Evolutionary conservation across 257 asterid genomes (phyloP).

Genomic region (Solanum virginianum): DNA sequence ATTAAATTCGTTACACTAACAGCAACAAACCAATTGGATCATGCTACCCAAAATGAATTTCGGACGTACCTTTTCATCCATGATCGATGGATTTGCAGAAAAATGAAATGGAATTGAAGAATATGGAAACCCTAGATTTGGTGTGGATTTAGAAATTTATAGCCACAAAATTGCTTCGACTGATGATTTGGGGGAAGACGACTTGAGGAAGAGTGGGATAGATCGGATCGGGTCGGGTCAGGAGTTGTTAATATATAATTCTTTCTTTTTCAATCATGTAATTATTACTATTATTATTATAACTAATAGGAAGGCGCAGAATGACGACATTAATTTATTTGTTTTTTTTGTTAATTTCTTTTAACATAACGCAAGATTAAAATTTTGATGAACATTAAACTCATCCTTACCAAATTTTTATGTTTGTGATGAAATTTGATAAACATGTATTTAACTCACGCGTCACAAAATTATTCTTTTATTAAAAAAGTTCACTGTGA

Average conservation of each 20-base stretch:
- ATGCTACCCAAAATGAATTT: not conserved
- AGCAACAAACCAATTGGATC: not conserved
- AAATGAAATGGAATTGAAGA: not conserved
- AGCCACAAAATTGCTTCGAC: not conserved
- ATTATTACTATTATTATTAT: not conserved
- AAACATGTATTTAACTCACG: not conserved
- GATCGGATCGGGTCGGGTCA: not conserved
- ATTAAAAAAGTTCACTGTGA: rapidly evolving
- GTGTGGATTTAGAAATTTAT: not conserved
- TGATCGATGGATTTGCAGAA: not conserved
- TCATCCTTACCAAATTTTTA: not conserved
- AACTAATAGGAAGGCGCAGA: not conserved
- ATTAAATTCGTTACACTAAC: not conserved
- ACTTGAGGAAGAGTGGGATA: not conserved
- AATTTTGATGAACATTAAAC: not conserved
- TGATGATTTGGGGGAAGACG: not conserved
- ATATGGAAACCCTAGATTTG: not conserved
- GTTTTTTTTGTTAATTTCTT: not conserved
- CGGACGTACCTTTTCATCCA: not conserved
- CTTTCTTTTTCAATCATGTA: not conserved
- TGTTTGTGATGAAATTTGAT: not conserved
- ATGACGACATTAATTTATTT: not conserved
- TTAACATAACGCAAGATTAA: not conserved
- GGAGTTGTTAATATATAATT: not conserved
- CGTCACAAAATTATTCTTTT: not conserved